These are phyloP conservation scores for Didymella pinodella DNA, from an alignment of 2,329 filamentous ascomycete genomes.

Conservation along the genomic window DNA sequence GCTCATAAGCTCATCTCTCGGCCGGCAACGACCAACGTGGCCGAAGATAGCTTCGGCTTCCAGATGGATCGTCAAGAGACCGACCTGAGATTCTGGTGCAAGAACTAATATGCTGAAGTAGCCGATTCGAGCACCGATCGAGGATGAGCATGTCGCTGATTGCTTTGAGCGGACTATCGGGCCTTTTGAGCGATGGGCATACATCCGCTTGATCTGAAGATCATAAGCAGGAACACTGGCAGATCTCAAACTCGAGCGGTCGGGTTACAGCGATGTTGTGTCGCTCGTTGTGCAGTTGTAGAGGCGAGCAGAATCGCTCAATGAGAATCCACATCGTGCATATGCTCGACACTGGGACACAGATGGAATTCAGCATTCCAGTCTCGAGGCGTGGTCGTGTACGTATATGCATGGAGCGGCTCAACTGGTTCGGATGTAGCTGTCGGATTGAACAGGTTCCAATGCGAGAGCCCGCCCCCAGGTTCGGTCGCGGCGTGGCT, in stretches of 20 bases:
- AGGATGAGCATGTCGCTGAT: not conserved
- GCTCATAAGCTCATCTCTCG: not conserved
- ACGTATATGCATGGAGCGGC: conserved; percentile 29
- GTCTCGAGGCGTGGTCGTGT: conserved; percentile 39
- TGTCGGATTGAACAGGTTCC: conserved; percentile 43
- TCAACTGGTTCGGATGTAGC: conserved; percentile 34
- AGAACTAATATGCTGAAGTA: not conserved
- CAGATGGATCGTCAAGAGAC: not conserved
- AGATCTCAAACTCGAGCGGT: not conserved
- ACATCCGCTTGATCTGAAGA: not conserved
- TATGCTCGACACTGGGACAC: conserved; percentile 14
- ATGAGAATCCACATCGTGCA: conserved; percentile 12
- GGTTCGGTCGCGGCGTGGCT: conserved; percentile 24
- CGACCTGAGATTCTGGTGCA: not conserved
- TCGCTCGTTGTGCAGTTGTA: not conserved
- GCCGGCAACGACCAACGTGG: not conserved
- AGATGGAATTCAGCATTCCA: conserved; percentile 47
- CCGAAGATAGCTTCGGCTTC: not conserved
- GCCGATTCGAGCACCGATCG: not conserved
- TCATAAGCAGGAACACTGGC: not conserved
- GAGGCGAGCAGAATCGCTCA: not conserved
- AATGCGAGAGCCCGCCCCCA: conserved; percentile 42
- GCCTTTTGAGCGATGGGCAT: not conserved
- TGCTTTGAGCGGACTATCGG: not conserved
- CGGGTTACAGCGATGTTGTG: not conserved